These are phyloP conservation scores for Cladophialophora yegresii DNA, from an alignment of 2,329 filamentous ascomycete species.

Conservation along the genomic window DNA sequence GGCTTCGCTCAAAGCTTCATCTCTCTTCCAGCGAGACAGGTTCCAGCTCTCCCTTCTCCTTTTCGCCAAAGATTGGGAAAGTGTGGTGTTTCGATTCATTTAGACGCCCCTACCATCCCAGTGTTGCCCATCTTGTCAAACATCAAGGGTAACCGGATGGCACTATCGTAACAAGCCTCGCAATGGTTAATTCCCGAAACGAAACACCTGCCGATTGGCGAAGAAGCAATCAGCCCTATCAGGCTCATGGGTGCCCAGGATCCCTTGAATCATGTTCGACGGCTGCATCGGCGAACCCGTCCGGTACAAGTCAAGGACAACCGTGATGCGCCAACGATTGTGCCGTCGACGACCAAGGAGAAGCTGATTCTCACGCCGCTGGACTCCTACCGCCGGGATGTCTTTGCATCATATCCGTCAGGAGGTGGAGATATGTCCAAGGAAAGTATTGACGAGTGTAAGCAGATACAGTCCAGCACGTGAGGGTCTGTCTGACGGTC, in stretches of 20 bases:
- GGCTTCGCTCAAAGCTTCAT: background rate
- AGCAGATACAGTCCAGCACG: constrained; percentile 4
- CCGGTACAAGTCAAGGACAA: background rate
- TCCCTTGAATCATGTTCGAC: constrained; percentile 1
- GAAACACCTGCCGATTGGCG: background rate
- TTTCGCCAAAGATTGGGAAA: background rate
- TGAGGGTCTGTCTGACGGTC: background rate
- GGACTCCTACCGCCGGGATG: constrained; percentile 27
- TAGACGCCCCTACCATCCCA: background rate
- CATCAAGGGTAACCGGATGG: background rate
- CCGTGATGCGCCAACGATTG: background rate
- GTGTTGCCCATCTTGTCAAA: background rate
- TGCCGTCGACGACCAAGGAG: constrained; percentile 4
- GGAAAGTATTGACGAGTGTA: constrained; percentile 30
- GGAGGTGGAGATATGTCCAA: constrained; percentile 8
- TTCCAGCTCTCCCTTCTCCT: background rate
- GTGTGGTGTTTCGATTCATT: background rate
- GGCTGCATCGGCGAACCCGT: constrained; percentile 6
- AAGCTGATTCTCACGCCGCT: constrained; percentile 22
- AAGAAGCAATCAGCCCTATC: constrained; percentile 13
- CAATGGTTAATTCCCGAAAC: background rate
- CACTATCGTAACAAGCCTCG: background rate
- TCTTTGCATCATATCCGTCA: constrained; percentile 21
- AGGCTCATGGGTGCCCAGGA: constrained; percentile 17
- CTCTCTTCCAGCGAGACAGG: background rate